Evolutionary conservation across 495 filamentous ascomycete genomes (phyloP), one percentile per base, ranked within the genome.

Genomic region (Thozetella sp.): DNA sequence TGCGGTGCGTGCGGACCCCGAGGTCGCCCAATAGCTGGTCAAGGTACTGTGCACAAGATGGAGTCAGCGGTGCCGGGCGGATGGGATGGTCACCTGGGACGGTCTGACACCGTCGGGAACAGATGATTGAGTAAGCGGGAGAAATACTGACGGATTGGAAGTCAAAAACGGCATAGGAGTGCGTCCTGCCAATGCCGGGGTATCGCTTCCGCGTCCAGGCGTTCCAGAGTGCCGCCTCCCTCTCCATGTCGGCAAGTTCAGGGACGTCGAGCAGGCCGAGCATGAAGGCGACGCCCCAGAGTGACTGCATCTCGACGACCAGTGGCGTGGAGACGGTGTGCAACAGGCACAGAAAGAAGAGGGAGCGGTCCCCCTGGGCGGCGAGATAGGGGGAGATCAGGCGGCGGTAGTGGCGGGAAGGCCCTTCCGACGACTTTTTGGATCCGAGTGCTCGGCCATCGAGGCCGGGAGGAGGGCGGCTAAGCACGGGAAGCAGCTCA

Each of bases 141-240:
- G 15, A 20, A 13, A 24, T 27, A 57, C 62, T 57, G 45, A 65
- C 63, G 17, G 67, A 58, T 19, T 68, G 25, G 23, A 61, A 73
- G 54, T 75, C 72, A 24, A 63, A 73, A n/a, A 72, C 62, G 17
- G 67, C 54, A 58, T 68, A 73, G 10, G 70, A 59, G 30, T 66
- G 58, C 19, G 61, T 65, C 27, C 52, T 24, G 4, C 63, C 63
- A 27, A 61, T 58, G 0, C 25, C 54, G 12, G 71, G 52, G 61
- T 78, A 78, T 40, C 75, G 63, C 62, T 72, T 76, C 2, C 73
- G 54, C 11, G 65, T 62, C 72, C 74, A 77, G 0, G 65, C 72
- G 25, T 67, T 72, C 63, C 65, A 73, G 23, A 57, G 53, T 2
- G 73, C 67, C 20, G 72, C 60, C 46, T 76, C 75, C 24, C 55